phyloP scores from a whole-genome alignment of 177 flowering plant genomes.

The Tripterygium wilfordii region DNA sequence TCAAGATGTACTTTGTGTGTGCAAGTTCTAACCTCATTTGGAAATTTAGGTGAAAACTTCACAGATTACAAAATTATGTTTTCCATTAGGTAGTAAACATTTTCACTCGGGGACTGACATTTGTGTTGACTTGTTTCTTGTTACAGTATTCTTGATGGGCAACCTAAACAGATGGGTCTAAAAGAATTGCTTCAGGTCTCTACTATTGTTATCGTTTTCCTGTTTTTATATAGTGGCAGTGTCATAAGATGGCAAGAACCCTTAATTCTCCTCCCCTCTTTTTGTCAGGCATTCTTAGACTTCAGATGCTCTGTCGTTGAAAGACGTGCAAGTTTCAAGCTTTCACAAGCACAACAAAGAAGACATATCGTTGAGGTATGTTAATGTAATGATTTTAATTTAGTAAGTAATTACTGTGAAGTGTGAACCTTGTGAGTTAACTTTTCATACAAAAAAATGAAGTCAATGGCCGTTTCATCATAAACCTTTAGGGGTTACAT shows the following conservation, averaged over 20 bases:
- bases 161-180: constrained; percentile 86
- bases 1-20: too few species aligned
- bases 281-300: constrained; percentile 75
- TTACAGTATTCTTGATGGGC: constrained; percentile 78
- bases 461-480: too few species aligned
- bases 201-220: not conserved
- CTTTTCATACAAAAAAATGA: too few species aligned
- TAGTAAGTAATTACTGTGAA: too few species aligned
- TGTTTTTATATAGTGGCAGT: not conserved
- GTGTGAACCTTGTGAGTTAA: too few species aligned
- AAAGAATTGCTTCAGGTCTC: constrained; percentile 88
- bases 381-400: not conserved
- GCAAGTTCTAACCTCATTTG: too few species aligned
- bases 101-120: not conserved
- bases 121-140: constrained; percentile 1
- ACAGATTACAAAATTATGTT: too few species aligned
- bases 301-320: constrained; percentile 93
- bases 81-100: too few species aligned
- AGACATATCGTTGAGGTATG: constrained; percentile 85
- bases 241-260: too few species aligned
- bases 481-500: too few species aligned
- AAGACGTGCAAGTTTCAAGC: constrained; percentile 83
- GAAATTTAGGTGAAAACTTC: too few species aligned
- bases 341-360: constrained; percentile 74
- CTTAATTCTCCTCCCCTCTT: not conserved